Evolutionary conservation across 2,329 filamentous ascomycete species (phyloP), one percentile per base, ranked within the genome.

Genomic region (Dactylonectria estremocensis): DNA sequence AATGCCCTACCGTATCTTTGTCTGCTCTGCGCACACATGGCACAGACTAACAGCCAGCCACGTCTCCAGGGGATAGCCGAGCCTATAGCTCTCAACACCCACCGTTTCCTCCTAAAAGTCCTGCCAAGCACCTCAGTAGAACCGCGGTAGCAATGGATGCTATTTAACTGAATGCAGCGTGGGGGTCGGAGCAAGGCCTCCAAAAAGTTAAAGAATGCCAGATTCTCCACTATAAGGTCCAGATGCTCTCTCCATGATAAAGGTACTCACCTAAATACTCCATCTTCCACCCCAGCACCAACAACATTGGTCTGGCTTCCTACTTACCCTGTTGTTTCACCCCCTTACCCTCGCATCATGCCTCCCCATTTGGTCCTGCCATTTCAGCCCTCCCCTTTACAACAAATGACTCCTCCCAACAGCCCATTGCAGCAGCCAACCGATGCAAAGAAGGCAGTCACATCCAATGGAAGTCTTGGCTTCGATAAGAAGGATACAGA

Each of bases 401-500:
- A 50, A 50, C 20, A 9, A 50, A 48, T 16, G 9, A 50, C 48
- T 50, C 48, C 48, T 14, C 48, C 48, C 48, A 50, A 24, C 20
- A 50, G 22, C 48, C 48, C 48, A 10, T 20, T 50, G 48, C 20
- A 13, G 18, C 48, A 50, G 4, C 48, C 48, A 50, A 50, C 22
- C 22, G 48, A 50, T 50, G 48, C 48, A 13, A 50, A 50, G 48
- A 28, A 50, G 11, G 10, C 48, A 50, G 22, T 24, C 48, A 14
- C 20, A 20, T 28, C 48, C 48, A 50, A 50, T 50, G 48, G 20
- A 50, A 22, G 48, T 28, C 48, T 50, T 50, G 48, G 18, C 24
- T 20, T 24, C 18, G 48, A 50, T 14, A 14, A 11, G 48, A 50
- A 50, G 7, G 22, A 50, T 31, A 7, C 22, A 2, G 48, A 50